These are phyloP conservation scores for Elaphomyces granulatus DNA, from an alignment of 495 filamentous ascomycete species.

Conservation along the genomic window DNA sequence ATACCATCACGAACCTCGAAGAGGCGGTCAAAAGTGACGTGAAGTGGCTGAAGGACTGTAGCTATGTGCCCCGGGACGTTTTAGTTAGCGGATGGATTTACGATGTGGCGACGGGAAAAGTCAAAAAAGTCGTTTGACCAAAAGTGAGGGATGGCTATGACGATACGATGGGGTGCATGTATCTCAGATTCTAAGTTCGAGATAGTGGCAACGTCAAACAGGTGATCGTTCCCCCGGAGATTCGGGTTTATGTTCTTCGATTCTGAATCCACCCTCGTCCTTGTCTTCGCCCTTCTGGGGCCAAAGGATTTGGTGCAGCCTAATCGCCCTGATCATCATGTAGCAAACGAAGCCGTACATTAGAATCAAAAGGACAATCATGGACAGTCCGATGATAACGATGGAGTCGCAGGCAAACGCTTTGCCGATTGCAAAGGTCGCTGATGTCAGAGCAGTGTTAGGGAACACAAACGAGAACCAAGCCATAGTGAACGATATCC, in stretches of 20 bases:
- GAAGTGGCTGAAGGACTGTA: slow-evolving; percentile 37
- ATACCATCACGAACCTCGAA: slow-evolving; percentile 50
- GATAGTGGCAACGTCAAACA: no score
- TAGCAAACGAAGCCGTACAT: slow-evolving; percentile 56
- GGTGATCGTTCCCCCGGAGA: no score
- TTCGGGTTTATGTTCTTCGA: slow-evolving; percentile 18
- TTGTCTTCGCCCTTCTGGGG: slow-evolving; percentile 54
- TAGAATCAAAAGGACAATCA: slow-evolving; percentile 45
- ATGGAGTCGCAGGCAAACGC: slow-evolving; percentile 48
- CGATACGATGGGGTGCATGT: no score
- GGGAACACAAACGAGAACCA: slow-evolving; percentile 86
- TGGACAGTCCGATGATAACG: slow-evolving; percentile 50
- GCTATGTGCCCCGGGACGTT: slow-evolving; percentile 43
- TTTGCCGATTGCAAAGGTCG: slow-evolving; percentile 56
- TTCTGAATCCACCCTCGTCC: slow-evolving; percentile 44
- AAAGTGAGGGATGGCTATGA: no score
- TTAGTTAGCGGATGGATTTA: slow-evolving; percentile 64
- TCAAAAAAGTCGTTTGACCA: slow-evolving; percentile 33
- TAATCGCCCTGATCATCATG: slow-evolving; percentile 57
- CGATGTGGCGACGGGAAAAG: slow-evolving; percentile 64
- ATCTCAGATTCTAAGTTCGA: no score
- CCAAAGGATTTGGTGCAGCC: slow-evolving; percentile 51
- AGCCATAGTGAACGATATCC: slow-evolving; percentile 70
- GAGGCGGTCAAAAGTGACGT: slow-evolving; percentile 54
- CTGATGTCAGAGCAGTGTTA: slow-evolving; percentile 62